A percentile compares a stretch with the other conserved stretches of the same genome.
These are phyloP conservation scores for Ophiostoma ips DNA, from an alignment of 2,329 filamentous ascomycete species.

Conservation along the genomic window DNA sequence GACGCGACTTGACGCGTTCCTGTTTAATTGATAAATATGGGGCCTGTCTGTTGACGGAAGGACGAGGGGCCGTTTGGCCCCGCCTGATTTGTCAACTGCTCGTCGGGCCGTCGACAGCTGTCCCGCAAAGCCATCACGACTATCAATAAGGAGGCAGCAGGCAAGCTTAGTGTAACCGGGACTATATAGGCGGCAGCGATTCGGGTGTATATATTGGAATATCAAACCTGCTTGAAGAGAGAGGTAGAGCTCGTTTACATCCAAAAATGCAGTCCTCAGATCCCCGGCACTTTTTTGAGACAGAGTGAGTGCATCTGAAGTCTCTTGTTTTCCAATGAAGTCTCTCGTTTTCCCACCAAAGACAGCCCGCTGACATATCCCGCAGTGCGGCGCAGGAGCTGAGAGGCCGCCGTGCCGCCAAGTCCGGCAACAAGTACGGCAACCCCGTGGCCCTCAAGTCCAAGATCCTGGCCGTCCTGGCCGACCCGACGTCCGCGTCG, in stretches of 20 bases:
- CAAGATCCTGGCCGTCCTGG: conserved; percentile 65
- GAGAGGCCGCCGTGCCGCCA: conserved; percentile 50
- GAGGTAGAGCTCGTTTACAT: background rate
- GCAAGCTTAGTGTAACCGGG: background rate
- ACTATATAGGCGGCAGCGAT: background rate
- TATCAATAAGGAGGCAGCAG: too few species aligned
- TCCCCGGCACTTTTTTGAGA: conserved; percentile 80
- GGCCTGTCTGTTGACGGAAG: background rate
- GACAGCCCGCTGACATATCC: conserved; percentile 17
- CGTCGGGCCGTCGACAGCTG: conserved; percentile 1
- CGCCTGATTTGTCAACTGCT: background rate
- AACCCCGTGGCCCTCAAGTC: conserved; percentile 67
- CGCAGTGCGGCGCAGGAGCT: conserved; percentile 36
- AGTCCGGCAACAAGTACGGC: conserved; percentile 64
- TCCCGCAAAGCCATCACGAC: too few species aligned
- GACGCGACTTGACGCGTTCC: conserved; percentile 29
- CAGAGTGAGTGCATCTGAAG: conserved; percentile 50
- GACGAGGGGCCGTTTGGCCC: background rate
- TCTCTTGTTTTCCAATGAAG: too few species aligned
- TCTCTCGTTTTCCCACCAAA: background rate
- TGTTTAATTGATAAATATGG: conserved; percentile 5
- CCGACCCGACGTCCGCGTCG: conserved; percentile 48
- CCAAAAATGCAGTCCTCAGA: conserved; percentile 52
- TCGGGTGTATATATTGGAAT: background rate
- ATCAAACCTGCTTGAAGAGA: too few species aligned